Base-by-base conservation (phyloP, 2,329 filamentous ascomycete species). In the Berkeleyomyces basicola region DNA sequence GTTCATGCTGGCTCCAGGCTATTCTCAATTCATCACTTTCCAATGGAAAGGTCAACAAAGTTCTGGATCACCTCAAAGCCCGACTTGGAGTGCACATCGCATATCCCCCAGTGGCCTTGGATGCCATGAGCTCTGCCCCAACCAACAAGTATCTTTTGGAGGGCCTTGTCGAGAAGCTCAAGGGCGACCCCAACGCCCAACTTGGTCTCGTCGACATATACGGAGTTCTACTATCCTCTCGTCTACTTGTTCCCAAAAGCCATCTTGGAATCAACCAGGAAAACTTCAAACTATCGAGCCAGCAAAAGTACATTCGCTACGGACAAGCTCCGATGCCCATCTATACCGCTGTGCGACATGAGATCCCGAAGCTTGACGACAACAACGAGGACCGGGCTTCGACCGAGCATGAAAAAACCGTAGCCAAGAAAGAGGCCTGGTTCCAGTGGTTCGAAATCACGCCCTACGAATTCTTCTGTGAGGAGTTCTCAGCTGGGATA, bases 371-470 rank as follows among this genome's bases (percentile, higher is more conserved):
- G 1, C 68, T 73, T 73, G 43, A 74, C 72, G 65, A 70, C 68
- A 4, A 70, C 67, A 61, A 70, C 66, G 43, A 39, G 40, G 36
- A 66, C 31, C 59, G 59, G 7, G 53, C 63, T 43, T 58, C 63
- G 11, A 65, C 77, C 0, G 78, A 84, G 64, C 72, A 74, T 23
- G 78, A 75, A 0, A 81, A 83, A 67, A 75, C 77, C 66, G 71
- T 75, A 59, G 76, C 80, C 9, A 64, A 66, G 69, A 78, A 79
- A 65, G 87, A 95, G 69, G 80, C 90, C 2, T 97, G 91, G 88
- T 99, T 97, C 69, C 92, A 99, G 69, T 97, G 93, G 92, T 96
- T 93, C 68, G 93, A 99, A 70, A 87, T 92, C 69, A 95, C 90
- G 0, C 92, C 92, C 0, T 96, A 95, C 70, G 92, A 97, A 71